Evolutionary conservation across 305 asterid genomes (phyloP), one percentile per base, ranked within the genome.

Genomic region (Solanum hybrid): DNA sequence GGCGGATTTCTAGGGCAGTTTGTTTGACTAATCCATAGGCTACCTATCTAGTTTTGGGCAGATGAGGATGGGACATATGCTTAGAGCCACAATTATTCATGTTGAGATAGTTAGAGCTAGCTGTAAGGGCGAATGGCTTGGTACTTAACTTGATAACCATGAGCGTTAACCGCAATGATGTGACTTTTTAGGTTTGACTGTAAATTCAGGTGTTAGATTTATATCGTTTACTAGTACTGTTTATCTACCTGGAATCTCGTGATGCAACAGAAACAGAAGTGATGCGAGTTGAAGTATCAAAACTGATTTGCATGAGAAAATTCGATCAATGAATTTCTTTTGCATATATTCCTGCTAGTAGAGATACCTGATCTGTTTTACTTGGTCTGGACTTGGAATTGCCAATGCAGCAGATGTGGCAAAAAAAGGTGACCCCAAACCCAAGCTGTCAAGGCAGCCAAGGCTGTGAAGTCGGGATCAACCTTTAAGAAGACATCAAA

Each of bases 391-490:
- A 17, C 51, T 38, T 80, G 35, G 19, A 80, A 80, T 45, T 88
- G 6, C 14, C 36, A 42, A 35, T 90, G 79, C 89, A 93, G 95
- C 37, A 87, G 94, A 93, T 69, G 12, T 84, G 0, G 60, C 91
- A 0, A 93, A 94, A 88, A 94, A 93, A 89, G 38, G 90, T 6
- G 95, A 93, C 73, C 88, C 95, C 12, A 94, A 93, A 93, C 94
- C 22, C 94, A 94, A 90, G 96, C 95, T 85, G 76, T 91, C 66
- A 93, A 94, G 91, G 90, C 94, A 7, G 94, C 96, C 85, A 93
- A 94, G 91, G 95, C 94, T 87, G 90, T 92, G 64, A 92, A 90
- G 80, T 82, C 72, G 12, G 92, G 92, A 2, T 69, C 94, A 51
- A 40, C 91, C 71, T 87, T 92, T 24, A 93, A 93, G 95, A 93